Evolutionary conservation across 2,329 filamentous ascomycete species (phyloP), one percentile per base, ranked within the genome.

Genomic region (Pseudogymnoascus pannorum): DNA sequence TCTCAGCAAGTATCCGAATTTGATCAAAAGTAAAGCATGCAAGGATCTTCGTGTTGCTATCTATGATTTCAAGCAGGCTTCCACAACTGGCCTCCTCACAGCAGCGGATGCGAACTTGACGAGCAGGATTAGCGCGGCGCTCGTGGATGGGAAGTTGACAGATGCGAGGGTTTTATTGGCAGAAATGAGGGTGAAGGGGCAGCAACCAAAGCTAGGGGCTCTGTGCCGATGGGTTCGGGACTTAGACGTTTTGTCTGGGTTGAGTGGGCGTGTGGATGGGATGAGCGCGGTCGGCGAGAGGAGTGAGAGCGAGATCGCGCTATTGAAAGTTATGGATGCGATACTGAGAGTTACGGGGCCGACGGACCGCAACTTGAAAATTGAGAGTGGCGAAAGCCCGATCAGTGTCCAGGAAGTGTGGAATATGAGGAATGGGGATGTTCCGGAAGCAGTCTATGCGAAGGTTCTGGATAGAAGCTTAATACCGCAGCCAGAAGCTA

Each of bases 171-270:
- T 89, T 14, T 70, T 88, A 12, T 78, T 90, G 1, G 81, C 86
- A 0, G 87, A 89, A 74, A 89, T 89, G 87, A 79, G 81, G 29
- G 84, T 89, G 16, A 77, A 86, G n/a, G 75, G 78, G 2, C 80
- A 89, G 64, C 79, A 82, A 16, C 87, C 87, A 0, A 87, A 87
- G 66, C 74, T 89, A 0, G 87, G 87, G 18, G 85, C 87, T 1
- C 73, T 89, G 6, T 89, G 86, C 71, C 82, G 87, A 61, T 90
- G 87, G 87, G 87, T 89, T 4, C 80, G 87, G 62, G 86, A 88
- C 68, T 75, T 89, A 24, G 87, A 89, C 67, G 82, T 88, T 22
- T 82, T 88, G 58, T 87, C 83, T 65, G 86, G 86, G 1, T 73
- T 88, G 6, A 84, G 84, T 3, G 31, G 57, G 14, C 76, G 81